These are phyloP conservation scores for Scopulariopsis brevicaulis DNA, from an alignment of 2,329 filamentous ascomycete species.

Conservation along the genomic window DNA sequence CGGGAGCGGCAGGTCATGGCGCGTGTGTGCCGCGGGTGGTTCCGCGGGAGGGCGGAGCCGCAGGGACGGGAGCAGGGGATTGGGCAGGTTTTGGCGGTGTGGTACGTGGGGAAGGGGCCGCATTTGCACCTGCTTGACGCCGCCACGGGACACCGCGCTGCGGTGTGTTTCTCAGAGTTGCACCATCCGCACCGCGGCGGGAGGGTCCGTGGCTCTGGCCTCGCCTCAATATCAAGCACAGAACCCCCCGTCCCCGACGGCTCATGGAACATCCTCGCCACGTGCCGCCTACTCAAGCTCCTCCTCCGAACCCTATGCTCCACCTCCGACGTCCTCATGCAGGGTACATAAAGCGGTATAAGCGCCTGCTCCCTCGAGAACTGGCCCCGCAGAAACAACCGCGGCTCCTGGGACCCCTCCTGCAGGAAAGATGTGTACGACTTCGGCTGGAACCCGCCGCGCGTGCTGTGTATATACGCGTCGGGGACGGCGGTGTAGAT, in stretches of 20 bases:
- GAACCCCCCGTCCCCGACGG: constrained; percentile 3
- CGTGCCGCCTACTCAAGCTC: constrained; percentile 22
- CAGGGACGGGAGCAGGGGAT: constrained; percentile 21
- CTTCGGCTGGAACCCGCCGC: background rate
- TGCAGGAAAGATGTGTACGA: no score
- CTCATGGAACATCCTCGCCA: constrained; percentile 21
- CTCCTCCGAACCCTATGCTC: constrained; percentile 19
- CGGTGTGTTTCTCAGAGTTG: background rate
- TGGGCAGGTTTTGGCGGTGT: constrained; percentile 18
- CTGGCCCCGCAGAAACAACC: background rate
- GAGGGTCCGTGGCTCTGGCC: background rate
- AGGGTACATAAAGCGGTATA: background rate
- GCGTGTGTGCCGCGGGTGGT: constrained; percentile 18
- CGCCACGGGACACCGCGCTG: constrained; percentile 15
- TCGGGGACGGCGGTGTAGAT: background rate
- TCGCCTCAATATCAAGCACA: background rate
- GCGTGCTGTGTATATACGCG: background rate
- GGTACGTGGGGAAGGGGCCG: constrained; percentile 22
- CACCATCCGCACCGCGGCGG: background rate
- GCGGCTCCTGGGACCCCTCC: background rate
- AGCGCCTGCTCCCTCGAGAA: background rate
- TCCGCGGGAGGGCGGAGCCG: constrained; percentile 11
- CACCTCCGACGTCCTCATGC: constrained; percentile 13
- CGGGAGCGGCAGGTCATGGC: constrained; percentile 23
- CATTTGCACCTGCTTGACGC: constrained; percentile 25